Evolutionary conservation across 2,329 filamentous ascomycete species (phyloP).

Genomic region (Paecilomyces sp.): DNA sequence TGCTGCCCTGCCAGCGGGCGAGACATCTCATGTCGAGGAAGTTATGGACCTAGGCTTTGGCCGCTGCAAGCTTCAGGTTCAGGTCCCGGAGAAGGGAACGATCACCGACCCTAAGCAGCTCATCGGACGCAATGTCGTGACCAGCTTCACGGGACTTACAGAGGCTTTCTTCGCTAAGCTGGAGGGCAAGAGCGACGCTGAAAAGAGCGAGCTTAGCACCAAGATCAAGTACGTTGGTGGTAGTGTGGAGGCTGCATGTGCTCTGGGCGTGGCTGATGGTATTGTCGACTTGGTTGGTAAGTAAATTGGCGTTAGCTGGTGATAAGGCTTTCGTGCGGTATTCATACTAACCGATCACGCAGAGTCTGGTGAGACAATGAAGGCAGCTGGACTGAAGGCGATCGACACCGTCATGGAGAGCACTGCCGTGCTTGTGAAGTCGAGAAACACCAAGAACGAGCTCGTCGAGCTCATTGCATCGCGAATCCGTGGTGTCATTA

Average conservation of each 20-base stretch:
- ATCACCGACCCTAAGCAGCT: conserved; percentile 66
- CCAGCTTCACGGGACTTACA: conserved; percentile 83
- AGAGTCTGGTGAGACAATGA: conserved; percentile 99
- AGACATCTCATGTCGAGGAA: conserved; percentile 63
- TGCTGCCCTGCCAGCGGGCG: conserved; percentile 39
- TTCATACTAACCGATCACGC: not conserved
- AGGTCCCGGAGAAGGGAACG: conserved; percentile 79
- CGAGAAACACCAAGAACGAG: conserved; percentile 70
- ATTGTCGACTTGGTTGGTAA: conserved; percentile 94
- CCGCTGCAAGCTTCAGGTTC: conserved; percentile 88
- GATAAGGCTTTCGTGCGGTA: not conserved
- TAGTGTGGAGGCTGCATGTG: conserved; percentile 95
- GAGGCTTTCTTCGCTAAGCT: conserved; percentile 76
- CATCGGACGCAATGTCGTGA: conserved; percentile 87
- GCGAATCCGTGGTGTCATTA: conserved; percentile 88
- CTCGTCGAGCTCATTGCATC: conserved; percentile 78
- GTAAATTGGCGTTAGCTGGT: conserved; percentile 29
- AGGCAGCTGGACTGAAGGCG: conserved; percentile 83
- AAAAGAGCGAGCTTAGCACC: conserved; percentile 58
- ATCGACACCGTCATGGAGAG: conserved; percentile 90
- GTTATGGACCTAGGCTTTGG: conserved; percentile 89
- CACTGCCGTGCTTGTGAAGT: conserved; percentile 86
- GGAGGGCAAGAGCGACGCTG: conserved; percentile 43
- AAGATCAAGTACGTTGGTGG: conserved; percentile 92
- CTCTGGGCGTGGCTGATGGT: conserved; percentile 88